Base-by-base conservation (phyloP, 208 protist genomes). In the Acanthamoeba lenticulata region DNA sequence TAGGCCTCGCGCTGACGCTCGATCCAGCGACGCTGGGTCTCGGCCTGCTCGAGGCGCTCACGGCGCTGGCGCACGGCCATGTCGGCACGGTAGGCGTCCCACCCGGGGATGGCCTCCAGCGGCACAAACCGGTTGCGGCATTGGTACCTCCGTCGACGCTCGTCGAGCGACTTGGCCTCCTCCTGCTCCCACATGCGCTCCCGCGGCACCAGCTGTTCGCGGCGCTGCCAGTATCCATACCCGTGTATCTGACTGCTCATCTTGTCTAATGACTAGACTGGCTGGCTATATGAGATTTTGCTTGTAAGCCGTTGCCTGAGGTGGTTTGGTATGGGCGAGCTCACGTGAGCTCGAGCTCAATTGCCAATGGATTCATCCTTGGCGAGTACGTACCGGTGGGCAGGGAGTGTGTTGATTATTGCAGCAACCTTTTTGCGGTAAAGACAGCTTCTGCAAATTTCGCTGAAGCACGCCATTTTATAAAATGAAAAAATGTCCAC, bases 141-240 rank as follows among this genome's bases (percentile, higher is more conserved):
- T 15, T 44, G 44, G 83, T 90, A 90, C 24, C 83, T 15, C 24
- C 52, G n/a, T 6, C 83, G 44, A 44, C 83, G 83, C 55, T 90
- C 83, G 21, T 90, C 83, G 6, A 67, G 7, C 47, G 49, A 57
- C 21, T 67, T 55, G 44, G 55, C 49, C 55, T 90, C 83, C 55
- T 90, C 83, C 7, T 40, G 29, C n/a, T 11, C 47, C 83, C 83
- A 90, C 83, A 90, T 90, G 42, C 67, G 74, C 27, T 38, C 74
- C n/a, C 74, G 74, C 38, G 74, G 74, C 38, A 85, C 44, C 15
- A 85, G 27, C 38, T 9, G 38, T 27, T 52, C 42, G 21, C 74
- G 38, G 13, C 74, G 42, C 29, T 0, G 11, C 74, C 74, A 85
- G 74, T 85, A 85, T 21, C 19, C 21, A 40, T 85, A 85, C 24